These are phyloP conservation scores for Mycena crocata DNA, from an alignment of 768 basidiomycete species.

Conservation along the genomic window DNA sequence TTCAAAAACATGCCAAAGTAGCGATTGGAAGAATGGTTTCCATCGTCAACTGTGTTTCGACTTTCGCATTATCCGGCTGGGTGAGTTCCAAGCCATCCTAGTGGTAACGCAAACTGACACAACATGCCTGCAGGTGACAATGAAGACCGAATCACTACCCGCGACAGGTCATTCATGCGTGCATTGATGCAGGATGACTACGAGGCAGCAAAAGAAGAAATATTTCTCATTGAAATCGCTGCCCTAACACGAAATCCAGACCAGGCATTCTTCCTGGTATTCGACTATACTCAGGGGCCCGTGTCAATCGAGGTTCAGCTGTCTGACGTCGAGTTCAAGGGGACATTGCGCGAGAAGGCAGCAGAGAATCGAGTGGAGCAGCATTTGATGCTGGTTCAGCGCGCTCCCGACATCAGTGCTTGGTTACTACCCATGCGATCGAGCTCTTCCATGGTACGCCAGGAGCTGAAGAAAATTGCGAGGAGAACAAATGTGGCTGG, in stretches of 20 bases:
- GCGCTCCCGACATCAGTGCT: no score
- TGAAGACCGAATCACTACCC: background rate
- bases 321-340: background rate
- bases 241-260: background rate
- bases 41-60: background rate
- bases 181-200: background rate
- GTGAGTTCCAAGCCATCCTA: background rate
- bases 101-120: background rate
- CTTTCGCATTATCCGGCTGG: background rate
- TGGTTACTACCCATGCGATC: slow-evolving; percentile 3
- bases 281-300: background rate
- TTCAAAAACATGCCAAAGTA: background rate
- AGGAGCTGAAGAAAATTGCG: background rate
- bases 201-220: background rate
- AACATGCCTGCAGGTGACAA: background rate
- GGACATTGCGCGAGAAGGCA: background rate
- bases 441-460: background rate
- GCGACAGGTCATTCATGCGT: slow-evolving; percentile 1
- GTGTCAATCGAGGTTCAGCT: background rate
- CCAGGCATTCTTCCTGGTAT: background rate
- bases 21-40: background rate
- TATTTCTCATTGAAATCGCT: background rate
- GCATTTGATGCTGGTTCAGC: background rate
- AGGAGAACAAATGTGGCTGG: no score
- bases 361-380: background rate